Percentiles rank a stretch among this genome's conserved stretches.
Conservation (phyloP, 176 grass and related monocot species). For the Carex parvula region DNA sequence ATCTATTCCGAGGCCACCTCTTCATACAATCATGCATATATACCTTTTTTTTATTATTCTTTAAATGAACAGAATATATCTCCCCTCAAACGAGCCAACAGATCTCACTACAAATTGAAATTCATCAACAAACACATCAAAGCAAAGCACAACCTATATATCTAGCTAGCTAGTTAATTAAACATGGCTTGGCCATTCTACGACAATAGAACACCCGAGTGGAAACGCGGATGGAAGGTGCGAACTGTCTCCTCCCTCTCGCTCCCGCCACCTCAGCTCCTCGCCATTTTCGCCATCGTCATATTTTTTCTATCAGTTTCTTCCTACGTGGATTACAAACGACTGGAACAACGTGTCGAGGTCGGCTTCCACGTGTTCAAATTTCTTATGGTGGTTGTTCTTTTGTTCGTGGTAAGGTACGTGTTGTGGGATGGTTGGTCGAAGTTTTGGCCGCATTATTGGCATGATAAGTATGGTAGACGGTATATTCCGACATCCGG, state of each 20-base stretch:
- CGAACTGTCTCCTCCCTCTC: conserved; percentile 48
- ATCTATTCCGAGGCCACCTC: conserved; percentile 27
- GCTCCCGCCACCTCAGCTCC: conserved; percentile 55
- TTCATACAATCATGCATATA: background rate
- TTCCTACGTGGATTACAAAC: conserved; percentile 56
- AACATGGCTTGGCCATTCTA: conserved; percentile 49
- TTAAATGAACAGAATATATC: conserved; percentile 3
- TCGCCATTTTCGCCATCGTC: conserved; percentile 77
- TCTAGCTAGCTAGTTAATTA: background rate
- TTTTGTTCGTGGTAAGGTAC: conserved; percentile 38
- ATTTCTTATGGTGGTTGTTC: conserved; percentile 32
- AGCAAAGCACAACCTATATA: too few relatives aligned
- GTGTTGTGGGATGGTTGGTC: conserved; percentile 19
- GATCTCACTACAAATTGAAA: background rate
- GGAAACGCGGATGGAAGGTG: conserved; percentile 56
- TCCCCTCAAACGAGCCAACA: background rate
- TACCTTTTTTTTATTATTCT: background rate
- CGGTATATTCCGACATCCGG: conserved; percentile 27
- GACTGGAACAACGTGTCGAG: conserved; percentile 43
- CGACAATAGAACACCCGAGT: conserved; percentile 31
- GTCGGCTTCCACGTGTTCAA: conserved; percentile 45
- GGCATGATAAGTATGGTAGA: conserved; percentile 26
- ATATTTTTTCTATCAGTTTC: conserved; percentile 67
- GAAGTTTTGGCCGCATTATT: background rate
- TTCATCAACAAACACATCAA: background rate